Evolutionary conservation across 495 filamentous ascomycete species (phyloP).

Genomic region (Podospora australis): DNA sequence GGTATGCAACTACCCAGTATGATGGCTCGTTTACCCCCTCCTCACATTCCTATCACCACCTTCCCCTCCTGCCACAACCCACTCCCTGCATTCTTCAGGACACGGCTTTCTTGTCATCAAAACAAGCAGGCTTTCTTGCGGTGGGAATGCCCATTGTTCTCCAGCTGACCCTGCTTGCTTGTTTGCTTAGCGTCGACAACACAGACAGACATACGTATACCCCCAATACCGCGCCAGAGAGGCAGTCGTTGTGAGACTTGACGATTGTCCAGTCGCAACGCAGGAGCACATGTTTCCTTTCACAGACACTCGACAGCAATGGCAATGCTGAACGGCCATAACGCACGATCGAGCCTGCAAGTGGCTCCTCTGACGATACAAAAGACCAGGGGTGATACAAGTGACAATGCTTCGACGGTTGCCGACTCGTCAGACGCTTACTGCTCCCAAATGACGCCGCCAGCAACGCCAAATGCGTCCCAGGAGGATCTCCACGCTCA

Average conservation of each 20-base stretch:
- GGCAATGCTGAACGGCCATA: constrained; percentile 47
- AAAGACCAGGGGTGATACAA: constrained; percentile 47
- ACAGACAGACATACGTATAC: too few species aligned
- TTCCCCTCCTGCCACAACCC: constrained; percentile 8
- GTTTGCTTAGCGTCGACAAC: background rate
- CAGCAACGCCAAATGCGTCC: constrained; percentile 61
- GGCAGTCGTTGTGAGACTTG: background rate
- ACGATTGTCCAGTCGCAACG: constrained; percentile 1
- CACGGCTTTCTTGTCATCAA: constrained; percentile 11
- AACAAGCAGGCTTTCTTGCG: constrained; percentile 8
- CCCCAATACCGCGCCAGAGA: too few species aligned
- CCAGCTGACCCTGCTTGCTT: background rate
- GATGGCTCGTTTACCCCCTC: constrained; percentile 12
- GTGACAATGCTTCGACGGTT: constrained; percentile 35
- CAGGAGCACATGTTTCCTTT: constrained; percentile 34
- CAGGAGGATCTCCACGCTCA: constrained; percentile 43
- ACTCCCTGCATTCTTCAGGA: constrained; percentile 26
- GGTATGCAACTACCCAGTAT: constrained; percentile 30
- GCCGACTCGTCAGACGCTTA: constrained; percentile 36
- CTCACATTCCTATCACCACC: constrained; percentile 19
- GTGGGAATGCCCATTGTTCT: background rate
- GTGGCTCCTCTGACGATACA: constrained; percentile 70
- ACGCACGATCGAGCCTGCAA: constrained; percentile 52
- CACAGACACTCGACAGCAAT: constrained; percentile 26
- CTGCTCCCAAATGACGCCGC: constrained; percentile 62